Base-by-base conservation (phyloP, 225 moss, liverwort and hornwort genomes). In the Physcomitrium patens region DNA sequence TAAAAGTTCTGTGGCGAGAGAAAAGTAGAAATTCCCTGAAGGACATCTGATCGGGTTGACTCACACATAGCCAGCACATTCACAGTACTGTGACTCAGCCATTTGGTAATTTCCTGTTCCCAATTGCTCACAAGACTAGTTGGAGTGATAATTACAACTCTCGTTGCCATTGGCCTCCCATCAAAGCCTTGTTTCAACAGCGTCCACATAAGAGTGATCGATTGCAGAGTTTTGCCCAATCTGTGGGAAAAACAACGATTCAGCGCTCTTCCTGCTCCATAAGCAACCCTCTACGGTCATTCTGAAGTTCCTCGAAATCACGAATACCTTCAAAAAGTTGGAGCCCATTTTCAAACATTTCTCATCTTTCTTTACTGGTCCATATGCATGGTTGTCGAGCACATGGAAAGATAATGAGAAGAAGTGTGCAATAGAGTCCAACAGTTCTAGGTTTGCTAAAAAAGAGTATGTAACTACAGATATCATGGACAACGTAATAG, bases 91-190 rank as follows among this genome's bases (percentile, higher is more conserved):
- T 90, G 89, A 56, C 83, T 85, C 73, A 97, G 79, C 97, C 97
- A 97, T 74, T 97, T 97, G n/a, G 82, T 89, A 15, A 97, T 86
- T 63, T 97, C 97, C 70, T 93, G 85, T 68, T 97, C 97, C 97
- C 97, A 97, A 74, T 97, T 97, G 72, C 97, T 97, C 22, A 97
- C 97, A 45, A 97, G 92, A 75, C 97, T 97, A 16, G 97, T 97
- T 19, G 97, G 97, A 73, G 97, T 97, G 12, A 97, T 93, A 69
- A 97, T 93, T 52, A 97, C 81, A 53, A 94, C 91, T 79, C 97
- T 82, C 76, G 89, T 94, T 18, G 92, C 97, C 74, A 97, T 84
- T 13, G 97, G 90, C 50, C 80, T 84, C 60, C 87, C 91, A 53
- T 83, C 78, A 47, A 97, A 94, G 44, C 97, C 97, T 93, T 97